Evolutionary conservation across 1,139 yeast species (phyloP), one percentile per base, ranked within the genome.

Genomic region (Geotrichum restrictum): DNA sequence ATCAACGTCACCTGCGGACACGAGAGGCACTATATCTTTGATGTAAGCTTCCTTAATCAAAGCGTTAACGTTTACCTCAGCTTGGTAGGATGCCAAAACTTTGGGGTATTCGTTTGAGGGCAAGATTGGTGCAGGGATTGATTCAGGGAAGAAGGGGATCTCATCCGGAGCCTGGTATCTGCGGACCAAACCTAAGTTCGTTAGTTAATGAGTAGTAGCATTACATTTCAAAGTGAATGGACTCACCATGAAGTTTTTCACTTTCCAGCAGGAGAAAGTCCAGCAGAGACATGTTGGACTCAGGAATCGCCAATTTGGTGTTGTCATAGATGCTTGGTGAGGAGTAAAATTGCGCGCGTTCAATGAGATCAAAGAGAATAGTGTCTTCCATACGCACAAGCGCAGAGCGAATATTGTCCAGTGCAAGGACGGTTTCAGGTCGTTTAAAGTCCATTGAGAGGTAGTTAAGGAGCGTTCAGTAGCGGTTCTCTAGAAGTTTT

Each of bases 91-190:
- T 0, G 96, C 95, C 57, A 93, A 75, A 3, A 89, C 77, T 59
- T 78, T 78, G 7, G 98, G 96, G 66, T 88, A 88, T 54, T 85
- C 73, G 42, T 89, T 74, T 11, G 87, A 74, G 3, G 98, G 98
- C 51, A 93, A 73, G 54, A 93, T 80, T 2, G 95, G 81, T 22
- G 78, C 76, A 48, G 78, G 73, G 51, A 93, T 73, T 33, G 77
- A 73, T 27, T 80, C 71, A 1, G 95, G 95, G 74, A 84, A 89
- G 67, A 89, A 93, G 2, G 98, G 93, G n/a, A 80, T 76, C 69
- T 93, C 96, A 68, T 93, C 98, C 0, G 98, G 98, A 0, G 97
- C 91, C 65, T 89, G 93, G 67, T 83, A 93, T 61, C 98, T 77
- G 65, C 98, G 80, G 46, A 91, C 78, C 67, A 86, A 94, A 3